A percentile compares a stretch with the other conserved stretches of the same genome.
Conservation (phyloP, 139 green algal species). For the Penium margaritaceum region DNA sequence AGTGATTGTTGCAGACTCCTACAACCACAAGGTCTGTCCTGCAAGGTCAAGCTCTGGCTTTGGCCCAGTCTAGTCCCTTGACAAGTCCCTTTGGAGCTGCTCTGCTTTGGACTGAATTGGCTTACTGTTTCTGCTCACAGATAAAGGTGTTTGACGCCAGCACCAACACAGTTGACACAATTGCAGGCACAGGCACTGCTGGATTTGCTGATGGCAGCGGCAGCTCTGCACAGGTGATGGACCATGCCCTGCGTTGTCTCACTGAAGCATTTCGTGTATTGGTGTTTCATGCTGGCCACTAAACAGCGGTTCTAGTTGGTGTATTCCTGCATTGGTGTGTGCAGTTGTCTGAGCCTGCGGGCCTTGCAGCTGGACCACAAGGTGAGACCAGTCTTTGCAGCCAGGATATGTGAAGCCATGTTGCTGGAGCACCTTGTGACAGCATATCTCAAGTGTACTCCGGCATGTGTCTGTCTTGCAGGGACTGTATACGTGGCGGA, state of each 20-base stretch:
- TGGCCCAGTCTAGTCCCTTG: too few relatives aligned
- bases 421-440: too few relatives aligned
- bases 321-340: not conserved
- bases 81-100: too few relatives aligned
- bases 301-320: not conserved
- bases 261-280: not conserved
- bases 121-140: not conserved
- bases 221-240: conserved; percentile 39
- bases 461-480: conserved; percentile 14
- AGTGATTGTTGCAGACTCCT: conserved; percentile 66
- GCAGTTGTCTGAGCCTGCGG: conserved; percentile 65
- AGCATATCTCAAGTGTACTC: too few relatives aligned
- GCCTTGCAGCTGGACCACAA: conserved; percentile 49
- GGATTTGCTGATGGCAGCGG: conserved; percentile 58
- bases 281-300: not conserved
- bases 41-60: not conserved
- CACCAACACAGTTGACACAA: conserved; percentile 47
- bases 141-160: conserved; percentile 62
- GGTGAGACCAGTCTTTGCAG: conserved; percentile 30
- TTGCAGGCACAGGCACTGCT: conserved; percentile 57
- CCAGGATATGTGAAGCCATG: not conserved
- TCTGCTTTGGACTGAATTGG: not conserved
- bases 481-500: conserved; percentile 59
- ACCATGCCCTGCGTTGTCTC: not conserved
- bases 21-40: conserved; percentile 63